These are phyloP conservation scores for Macadamia tetraphylla DNA, from an alignment of 164 flowering plant genomes.

Conservation along the genomic window DNA sequence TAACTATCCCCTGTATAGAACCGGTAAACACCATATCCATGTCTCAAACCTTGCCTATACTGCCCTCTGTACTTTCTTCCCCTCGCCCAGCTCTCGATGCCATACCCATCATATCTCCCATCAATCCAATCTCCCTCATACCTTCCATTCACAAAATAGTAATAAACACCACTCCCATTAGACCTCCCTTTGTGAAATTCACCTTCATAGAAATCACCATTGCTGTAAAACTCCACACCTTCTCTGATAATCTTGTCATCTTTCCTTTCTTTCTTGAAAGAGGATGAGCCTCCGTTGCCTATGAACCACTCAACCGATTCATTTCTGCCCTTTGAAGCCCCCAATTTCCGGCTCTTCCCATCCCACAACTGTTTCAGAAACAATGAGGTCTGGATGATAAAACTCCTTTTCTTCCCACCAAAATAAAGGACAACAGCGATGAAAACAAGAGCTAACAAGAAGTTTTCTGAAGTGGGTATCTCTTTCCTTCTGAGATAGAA, in stretches of 20 bases:
- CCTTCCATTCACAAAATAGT: conserved; percentile 37
- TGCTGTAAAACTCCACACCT: conserved; percentile 81
- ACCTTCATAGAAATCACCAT: conserved; percentile 88
- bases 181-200: conserved; percentile 36
- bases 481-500: conserved; percentile 33
- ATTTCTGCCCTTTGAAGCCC: conserved; percentile 16
- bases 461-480: conserved; percentile 54
- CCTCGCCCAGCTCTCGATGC: conserved; percentile 37
- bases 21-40: conserved; percentile 34
- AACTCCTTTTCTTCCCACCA: conserved; percentile 39
- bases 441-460: conserved; percentile 53
- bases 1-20: conserved; percentile 38
- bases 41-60: conserved; percentile 31
- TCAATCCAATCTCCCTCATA: conserved; percentile 41
- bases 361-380: conserved; percentile 25
- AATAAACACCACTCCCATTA: conserved; percentile 36
- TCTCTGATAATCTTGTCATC: conserved; percentile 31
- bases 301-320: conserved; percentile 77
- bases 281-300: conserved; percentile 23
- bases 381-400: conserved; percentile 23
- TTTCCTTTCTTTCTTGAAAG: conserved; percentile 1
- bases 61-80: conserved; percentile 35
- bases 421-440: conserved; percentile 44
- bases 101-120: conserved; percentile 37
- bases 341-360: conserved; percentile 22